These are phyloP conservation scores for Synchytrium microbalum DNA, from an alignment of 371 early-diverging fungal genomes.

Conservation along the genomic window DNA sequence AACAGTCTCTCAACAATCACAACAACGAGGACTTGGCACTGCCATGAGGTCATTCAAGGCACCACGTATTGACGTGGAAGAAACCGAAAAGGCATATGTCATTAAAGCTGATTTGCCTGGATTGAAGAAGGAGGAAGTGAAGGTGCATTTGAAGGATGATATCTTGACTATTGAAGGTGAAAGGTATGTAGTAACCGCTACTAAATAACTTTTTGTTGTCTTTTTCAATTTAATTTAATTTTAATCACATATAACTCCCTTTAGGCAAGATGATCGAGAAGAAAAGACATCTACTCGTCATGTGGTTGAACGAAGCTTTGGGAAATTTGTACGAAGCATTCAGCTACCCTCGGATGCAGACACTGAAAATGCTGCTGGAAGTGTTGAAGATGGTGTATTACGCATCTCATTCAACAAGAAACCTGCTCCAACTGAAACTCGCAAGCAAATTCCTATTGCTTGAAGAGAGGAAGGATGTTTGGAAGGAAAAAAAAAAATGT, in stretches of 20 bases:
- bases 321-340: neutral
- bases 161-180: slow-evolving; percentile 28
- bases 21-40: neutral
- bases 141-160: slow-evolving; percentile 24
- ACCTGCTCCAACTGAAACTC: too few species aligned
- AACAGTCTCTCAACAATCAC: neutral
- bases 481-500: too few species aligned
- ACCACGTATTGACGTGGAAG: slow-evolving; percentile 22
- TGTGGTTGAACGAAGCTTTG: neutral
- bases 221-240: too few species aligned
- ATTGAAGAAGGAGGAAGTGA: slow-evolving; percentile 26
- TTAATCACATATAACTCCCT: too few species aligned
- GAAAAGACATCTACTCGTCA: neutral
- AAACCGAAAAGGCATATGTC: slow-evolving; percentile 15
- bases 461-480: too few species aligned
- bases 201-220: neutral
- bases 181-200: slow-evolving; percentile 12
- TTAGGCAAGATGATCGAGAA: neutral
- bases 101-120: slow-evolving; percentile 32
- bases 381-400: neutral
- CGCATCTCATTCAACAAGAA: neutral
- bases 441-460: too few species aligned
- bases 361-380: too few species aligned
- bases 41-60: slow-evolving; percentile 4
- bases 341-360: too few species aligned